Conservation (phyloP, 495 filamentous ascomycete species). For the Bryoglossum gracile region DNA sequence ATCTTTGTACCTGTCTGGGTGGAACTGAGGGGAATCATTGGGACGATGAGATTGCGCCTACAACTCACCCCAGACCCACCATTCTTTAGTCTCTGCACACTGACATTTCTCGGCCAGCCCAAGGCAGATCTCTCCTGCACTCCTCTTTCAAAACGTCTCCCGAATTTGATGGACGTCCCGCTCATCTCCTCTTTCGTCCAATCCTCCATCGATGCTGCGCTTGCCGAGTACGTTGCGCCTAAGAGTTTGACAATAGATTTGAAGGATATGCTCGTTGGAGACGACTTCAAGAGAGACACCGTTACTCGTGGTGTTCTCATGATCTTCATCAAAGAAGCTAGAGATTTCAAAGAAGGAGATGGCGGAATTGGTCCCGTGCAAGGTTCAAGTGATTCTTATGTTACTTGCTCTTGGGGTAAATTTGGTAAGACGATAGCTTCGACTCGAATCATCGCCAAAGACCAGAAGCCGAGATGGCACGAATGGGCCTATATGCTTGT, state of each 20-base stretch:
- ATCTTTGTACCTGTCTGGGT: conserved; percentile 63
- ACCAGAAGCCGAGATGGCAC: conserved; percentile 60
- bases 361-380: conserved; percentile 44
- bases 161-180: conserved; percentile 66
- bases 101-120: conserved; percentile 72
- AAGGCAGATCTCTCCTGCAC: conserved; percentile 61
- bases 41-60: conserved; percentile 55
- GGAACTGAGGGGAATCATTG: conserved; percentile 58
- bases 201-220: conserved; percentile 60
- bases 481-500: conserved; percentile 61
- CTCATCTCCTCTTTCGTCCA: conserved; percentile 67
- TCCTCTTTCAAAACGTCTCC: conserved; percentile 55
- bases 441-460: conserved; percentile 54
- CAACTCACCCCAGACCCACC: conserved; percentile 67
- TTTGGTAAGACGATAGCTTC: conserved; percentile 61
- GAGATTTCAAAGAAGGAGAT: conserved; percentile 62
- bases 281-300: conserved; percentile 71
- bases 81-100: conserved; percentile 60
- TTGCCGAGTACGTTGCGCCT: conserved; percentile 65
- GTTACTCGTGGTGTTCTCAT: conserved; percentile 54
- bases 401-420: conserved; percentile 66
- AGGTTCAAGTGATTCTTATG: conserved; percentile 61
- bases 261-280: conserved; percentile 66
- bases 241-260: conserved; percentile 65
- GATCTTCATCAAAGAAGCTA: conserved; percentile 54